Conservation (phyloP, 257 asterid species). For the Penstemon newberryi region DNA sequence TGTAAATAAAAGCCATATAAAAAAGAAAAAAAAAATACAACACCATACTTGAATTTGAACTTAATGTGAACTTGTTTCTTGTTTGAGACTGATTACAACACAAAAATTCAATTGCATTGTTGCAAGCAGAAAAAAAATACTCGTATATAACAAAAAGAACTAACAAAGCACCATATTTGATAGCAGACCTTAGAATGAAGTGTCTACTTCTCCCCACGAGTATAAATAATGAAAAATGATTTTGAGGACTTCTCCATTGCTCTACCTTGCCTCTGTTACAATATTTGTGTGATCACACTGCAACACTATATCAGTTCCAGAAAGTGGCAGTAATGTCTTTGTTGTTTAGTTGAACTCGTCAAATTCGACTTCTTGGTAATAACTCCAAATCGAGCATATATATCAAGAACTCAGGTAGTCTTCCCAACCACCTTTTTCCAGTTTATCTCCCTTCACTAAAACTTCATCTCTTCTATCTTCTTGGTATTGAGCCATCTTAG, state of each 20-base stretch:
- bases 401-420: conserved; percentile 57
- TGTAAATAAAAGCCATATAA: no score
- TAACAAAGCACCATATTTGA: background rate
- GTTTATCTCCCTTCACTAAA: conserved; percentile 68
- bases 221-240: background rate
- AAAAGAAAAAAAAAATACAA: no score
- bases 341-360: no score
- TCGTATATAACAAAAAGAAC: background rate
- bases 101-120: no score
- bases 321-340: background rate
- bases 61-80: no score
- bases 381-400: background rate
- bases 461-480: conserved; percentile 89
- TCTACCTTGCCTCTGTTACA: background rate
- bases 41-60: no score
- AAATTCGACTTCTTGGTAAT: conserved; percentile 3
- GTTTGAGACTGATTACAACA: no score
- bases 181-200: background rate
- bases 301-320: background rate
- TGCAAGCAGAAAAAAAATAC: background rate
- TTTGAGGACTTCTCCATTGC: background rate
- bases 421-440: conserved; percentile 78
- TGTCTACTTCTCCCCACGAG: background rate
- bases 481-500: conserved; percentile 84
- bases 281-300: background rate